phyloP scores from a whole-genome alignment of 2,329 filamentous ascomycete species.

The Thelonectria olida region DNA sequence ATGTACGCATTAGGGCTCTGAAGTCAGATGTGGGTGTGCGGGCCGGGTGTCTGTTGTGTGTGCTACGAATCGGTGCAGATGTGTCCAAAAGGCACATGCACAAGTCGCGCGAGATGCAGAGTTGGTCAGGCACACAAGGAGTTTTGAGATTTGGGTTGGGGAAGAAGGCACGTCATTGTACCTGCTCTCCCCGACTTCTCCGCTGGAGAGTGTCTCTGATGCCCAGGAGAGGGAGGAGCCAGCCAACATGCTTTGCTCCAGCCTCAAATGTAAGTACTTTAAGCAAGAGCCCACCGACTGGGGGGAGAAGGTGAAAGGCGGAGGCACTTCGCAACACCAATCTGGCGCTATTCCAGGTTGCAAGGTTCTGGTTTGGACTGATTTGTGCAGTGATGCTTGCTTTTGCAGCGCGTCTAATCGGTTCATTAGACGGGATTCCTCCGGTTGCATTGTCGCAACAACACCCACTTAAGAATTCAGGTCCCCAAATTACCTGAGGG shows the following conservation, averaged over 20 bases:
- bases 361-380: neutral
- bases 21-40: constrained; percentile 40
- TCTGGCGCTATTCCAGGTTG: neutral
- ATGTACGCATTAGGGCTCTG: constrained; percentile 41
- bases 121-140: constrained; percentile 4
- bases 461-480: neutral
- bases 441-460: constrained; percentile 2
- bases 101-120: constrained; percentile 2
- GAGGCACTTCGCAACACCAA: neutral
- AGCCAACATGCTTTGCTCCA: neutral
- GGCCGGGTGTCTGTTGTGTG: constrained; percentile 29
- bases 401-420: constrained; percentile 5
- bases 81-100: constrained; percentile 18
- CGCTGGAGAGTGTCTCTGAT: neutral
- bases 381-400: neutral
- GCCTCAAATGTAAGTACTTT: neutral
- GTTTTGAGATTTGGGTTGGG: constrained; percentile 12
- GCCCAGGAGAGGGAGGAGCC: neutral
- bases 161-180: constrained; percentile 25
- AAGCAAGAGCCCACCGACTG: neutral
- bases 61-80: constrained; percentile 2
- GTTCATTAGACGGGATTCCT: constrained; percentile 13
- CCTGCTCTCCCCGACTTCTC: constrained; percentile 1
- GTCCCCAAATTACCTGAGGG: neutral
- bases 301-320: neutral